Evolutionary conservation across 2,329 filamentous ascomycete genomes (phyloP).

Genomic region (Rugonectria rugulosa): DNA sequence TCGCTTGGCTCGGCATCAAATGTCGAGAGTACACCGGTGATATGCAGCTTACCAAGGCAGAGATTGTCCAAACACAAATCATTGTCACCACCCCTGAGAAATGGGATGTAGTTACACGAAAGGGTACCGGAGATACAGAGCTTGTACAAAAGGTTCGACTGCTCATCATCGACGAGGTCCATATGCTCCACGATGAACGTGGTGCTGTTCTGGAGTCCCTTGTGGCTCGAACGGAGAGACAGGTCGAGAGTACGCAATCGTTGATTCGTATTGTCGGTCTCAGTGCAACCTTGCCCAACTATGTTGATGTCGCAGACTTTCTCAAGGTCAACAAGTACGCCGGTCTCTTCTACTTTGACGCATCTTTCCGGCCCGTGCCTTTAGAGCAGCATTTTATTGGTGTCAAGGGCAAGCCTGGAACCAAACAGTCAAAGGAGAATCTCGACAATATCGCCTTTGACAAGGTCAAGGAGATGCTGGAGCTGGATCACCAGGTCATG

Average conservation of each 20-base stretch:
- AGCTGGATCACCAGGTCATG: conserved; percentile 95
- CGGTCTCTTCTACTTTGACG: conserved; percentile 96
- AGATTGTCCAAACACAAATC: conserved; percentile 95
- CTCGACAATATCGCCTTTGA: conserved; percentile 88
- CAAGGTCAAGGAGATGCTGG: conserved; percentile 93
- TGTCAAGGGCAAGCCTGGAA: conserved; percentile 88
- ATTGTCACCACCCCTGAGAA: conserved; percentile 99
- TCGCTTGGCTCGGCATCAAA: conserved; percentile 92
- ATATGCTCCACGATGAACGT: conserved; percentile 98
- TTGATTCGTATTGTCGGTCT: conserved; percentile 95
- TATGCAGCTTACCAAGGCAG: conserved; percentile 97
- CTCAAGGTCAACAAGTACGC: conserved; percentile 93
- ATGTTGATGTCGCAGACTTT: conserved; percentile 95
- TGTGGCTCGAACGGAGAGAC: conserved; percentile 91
- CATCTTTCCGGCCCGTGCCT: conserved; percentile 93
- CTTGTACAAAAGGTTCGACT: conserved; percentile 96
- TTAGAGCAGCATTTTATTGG: conserved; percentile 97
- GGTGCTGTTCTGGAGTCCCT: conserved; percentile 95
- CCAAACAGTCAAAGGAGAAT: conserved; percentile 85
- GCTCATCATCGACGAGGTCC: conserved; percentile 97
- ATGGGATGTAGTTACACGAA: conserved; percentile 98
- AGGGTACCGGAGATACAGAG: conserved; percentile 96
- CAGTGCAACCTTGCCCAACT: conserved; percentile 95
- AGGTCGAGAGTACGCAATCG: conserved; percentile 97
- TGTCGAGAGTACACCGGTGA: conserved; percentile 96